These are phyloP conservation scores for Westerdykella sp. DNA, from an alignment of 2,329 filamentous ascomycete genomes.

Conservation along the genomic window DNA sequence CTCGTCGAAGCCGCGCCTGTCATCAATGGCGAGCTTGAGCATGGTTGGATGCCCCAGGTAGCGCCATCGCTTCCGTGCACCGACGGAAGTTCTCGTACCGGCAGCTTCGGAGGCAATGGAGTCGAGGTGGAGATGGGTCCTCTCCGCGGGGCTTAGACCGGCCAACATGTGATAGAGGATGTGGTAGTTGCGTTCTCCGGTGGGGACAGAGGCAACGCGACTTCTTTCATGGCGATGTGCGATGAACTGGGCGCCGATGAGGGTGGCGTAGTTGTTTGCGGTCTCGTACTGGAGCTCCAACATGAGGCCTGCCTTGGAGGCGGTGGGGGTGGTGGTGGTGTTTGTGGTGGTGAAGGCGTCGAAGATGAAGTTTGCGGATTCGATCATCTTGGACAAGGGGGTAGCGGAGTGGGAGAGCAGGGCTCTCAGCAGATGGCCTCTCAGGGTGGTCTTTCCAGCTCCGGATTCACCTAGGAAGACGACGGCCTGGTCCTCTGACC, in stretches of 20 bases:
- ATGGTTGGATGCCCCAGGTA: slow-evolving; percentile 95
- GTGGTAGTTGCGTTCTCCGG: slow-evolving; percentile 94
- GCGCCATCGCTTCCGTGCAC: slow-evolving; percentile 78
- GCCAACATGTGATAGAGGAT: slow-evolving; percentile 91
- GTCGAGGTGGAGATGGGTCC: slow-evolving; percentile 70
- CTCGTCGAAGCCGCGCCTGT: slow-evolving; percentile 89
- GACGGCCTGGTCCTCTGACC: slow-evolving; percentile 88
- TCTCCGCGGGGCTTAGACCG: slow-evolving; percentile 86
- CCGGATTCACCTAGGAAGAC: slow-evolving; percentile 94
- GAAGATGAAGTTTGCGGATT: slow-evolving; percentile 89
- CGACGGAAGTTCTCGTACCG: slow-evolving; percentile 50
- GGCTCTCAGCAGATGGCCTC: slow-evolving; percentile 79
- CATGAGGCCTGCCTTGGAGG: slow-evolving; percentile 91
- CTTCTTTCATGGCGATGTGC: slow-evolving; percentile 91
- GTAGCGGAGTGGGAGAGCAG: slow-evolving; percentile 87
- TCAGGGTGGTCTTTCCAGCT: slow-evolving; percentile 89
- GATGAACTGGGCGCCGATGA: slow-evolving; percentile 90
- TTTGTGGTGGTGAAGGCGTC: slow-evolving; percentile 96
- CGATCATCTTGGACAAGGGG: slow-evolving; percentile 86
- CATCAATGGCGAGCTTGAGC: slow-evolving; percentile 94
- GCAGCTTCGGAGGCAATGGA: slow-evolving; percentile 45
- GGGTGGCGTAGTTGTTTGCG: slow-evolving; percentile 72
- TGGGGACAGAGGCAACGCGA: slow-evolving; percentile 84
- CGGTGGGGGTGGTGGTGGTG: slow-evolving; percentile 88
- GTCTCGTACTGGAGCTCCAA: slow-evolving; percentile 97